phyloP scores from a whole-genome alignment of 2,329 filamentous ascomycete species.

The Pseudogymnoascus sp. region DNA sequence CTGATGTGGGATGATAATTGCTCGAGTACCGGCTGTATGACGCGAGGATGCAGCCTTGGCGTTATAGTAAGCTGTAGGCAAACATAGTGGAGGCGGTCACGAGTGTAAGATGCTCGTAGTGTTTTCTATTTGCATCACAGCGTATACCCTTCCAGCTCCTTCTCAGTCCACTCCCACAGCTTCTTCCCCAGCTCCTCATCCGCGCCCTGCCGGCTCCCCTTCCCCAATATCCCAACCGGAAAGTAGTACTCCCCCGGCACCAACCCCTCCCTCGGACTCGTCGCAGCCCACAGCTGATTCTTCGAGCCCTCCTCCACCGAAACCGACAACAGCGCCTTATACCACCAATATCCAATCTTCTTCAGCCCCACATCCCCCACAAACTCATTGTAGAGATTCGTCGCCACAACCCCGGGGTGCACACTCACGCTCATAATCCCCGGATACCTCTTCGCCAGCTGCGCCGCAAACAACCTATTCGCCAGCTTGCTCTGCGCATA shows the following conservation, averaged over 20 bases:
- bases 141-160: constrained; percentile 15
- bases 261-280: constrained; percentile 24
- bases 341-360: constrained; percentile 3
- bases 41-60: background rate
- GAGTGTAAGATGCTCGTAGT: background rate
- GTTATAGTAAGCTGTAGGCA: background rate
- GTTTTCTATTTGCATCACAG: constrained; percentile 6
- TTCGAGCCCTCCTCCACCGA: constrained; percentile 30
- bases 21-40: background rate
- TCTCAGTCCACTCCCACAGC: constrained; percentile 34
- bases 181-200: constrained; percentile 27
- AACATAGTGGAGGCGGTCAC: background rate
- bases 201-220: constrained; percentile 18
- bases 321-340: constrained; percentile 15
- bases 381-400: constrained; percentile 10
- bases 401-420: constrained; percentile 33
- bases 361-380: constrained; percentile 14
- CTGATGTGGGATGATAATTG: constrained; percentile 1
- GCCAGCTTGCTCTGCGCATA: constrained; percentile 42
- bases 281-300: constrained; percentile 35
- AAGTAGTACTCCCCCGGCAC: constrained; percentile 30
- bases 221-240: constrained; percentile 27
- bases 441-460: constrained; percentile 33
- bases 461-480: constrained; percentile 35
- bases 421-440: constrained; percentile 31